Evolutionary conservation across 108 stramenopile genomes (phyloP).

Genomic region (Cylindrotheca fusiformis): DNA sequence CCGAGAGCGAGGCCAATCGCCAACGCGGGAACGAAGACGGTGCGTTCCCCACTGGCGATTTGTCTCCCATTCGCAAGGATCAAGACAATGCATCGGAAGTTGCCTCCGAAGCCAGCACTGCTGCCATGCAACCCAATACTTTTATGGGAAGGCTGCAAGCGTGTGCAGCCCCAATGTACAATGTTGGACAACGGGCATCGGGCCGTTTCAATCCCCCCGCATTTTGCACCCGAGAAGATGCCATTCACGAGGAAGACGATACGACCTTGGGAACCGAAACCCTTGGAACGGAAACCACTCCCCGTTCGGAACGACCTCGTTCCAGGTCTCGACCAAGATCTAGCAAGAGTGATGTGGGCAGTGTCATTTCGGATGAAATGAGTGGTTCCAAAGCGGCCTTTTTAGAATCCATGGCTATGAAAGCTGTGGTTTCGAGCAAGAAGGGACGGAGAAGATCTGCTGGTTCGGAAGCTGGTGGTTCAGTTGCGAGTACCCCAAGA

Average conservation of each 20-base stretch:
- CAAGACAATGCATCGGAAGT: constrained; percentile 31
- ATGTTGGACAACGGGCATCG: constrained; percentile 7
- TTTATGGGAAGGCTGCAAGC: constrained; percentile 54
- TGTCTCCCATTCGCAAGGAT: constrained; percentile 48
- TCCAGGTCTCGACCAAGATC: constrained; percentile 20
- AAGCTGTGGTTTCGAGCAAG: constrained; percentile 48
- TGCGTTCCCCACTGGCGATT: constrained; percentile 18
- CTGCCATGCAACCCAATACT: constrained; percentile 30
- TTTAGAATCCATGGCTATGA: constrained; percentile 66
- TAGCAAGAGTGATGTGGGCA: constrained; percentile 26
- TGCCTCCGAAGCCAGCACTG: constrained; percentile 45
- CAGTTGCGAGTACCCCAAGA: neutral
- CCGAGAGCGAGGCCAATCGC: constrained; percentile 22
- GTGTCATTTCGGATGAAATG: constrained; percentile 43
- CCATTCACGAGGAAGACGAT: constrained; percentile 44
- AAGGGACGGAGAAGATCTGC: constrained; percentile 24
- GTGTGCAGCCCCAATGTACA: constrained; percentile 50
- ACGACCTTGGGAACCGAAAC: no score
- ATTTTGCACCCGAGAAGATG: constrained; percentile 66
- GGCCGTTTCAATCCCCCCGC: constrained; percentile 32
- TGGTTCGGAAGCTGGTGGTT: constrained; percentile 11
- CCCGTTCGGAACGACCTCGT: neutral
- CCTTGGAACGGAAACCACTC: constrained; percentile 2
- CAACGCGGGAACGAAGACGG: neutral
- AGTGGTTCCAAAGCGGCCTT: constrained; percentile 70